Conservation (phyloP, 2,329 filamentous ascomycete genomes). For the Alternaria gaisen region DNA sequence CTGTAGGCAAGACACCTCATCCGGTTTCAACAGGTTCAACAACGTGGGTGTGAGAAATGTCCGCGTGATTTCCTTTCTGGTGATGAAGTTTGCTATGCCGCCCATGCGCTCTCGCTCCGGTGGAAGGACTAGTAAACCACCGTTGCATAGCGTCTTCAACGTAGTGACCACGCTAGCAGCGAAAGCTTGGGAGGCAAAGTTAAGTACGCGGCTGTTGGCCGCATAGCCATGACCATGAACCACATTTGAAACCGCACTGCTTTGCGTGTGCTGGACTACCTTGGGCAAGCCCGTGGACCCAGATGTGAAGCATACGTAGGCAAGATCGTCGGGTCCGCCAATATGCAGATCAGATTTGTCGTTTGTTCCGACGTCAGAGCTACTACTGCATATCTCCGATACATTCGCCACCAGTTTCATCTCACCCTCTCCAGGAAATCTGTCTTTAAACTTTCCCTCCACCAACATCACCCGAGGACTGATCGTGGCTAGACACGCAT, state of each 20-base stretch:
- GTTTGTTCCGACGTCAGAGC: not conserved
- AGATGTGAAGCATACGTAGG: conserved; percentile 58
- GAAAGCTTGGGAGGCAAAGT: conserved; percentile 12
- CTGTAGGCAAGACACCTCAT: conserved; percentile 10
- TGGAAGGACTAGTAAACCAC: conserved; percentile 6
- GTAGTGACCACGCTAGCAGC: conserved; percentile 8
- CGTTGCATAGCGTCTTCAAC: conserved; percentile 10
- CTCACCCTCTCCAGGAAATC: not conserved
- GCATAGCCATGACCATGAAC: conserved; percentile 6
- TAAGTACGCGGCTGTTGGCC: conserved; percentile 6
- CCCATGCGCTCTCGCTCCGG: conserved; percentile 13
- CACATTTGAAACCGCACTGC: conserved; percentile 10
- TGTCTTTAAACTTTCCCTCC: not conserved
- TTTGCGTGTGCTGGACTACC: conserved; percentile 45
- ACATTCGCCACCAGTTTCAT: conserved; percentile 1
- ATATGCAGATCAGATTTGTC: not conserved
- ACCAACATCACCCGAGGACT: conserved; percentile 3
- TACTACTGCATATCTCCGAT: not conserved
- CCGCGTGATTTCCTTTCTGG: conserved; percentile 5
- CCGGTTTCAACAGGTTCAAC: conserved; percentile 5
- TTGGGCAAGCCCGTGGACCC: conserved; percentile 57
- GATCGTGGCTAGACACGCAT: conserved; percentile 3
- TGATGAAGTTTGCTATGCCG: conserved; percentile 12
- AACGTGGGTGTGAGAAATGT: conserved; percentile 10
- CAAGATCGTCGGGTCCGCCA: conserved; percentile 21